Evolutionary conservation across 768 basidiomycete genomes (phyloP).

Genomic region (Cantharellus cinnabarinus): DNA sequence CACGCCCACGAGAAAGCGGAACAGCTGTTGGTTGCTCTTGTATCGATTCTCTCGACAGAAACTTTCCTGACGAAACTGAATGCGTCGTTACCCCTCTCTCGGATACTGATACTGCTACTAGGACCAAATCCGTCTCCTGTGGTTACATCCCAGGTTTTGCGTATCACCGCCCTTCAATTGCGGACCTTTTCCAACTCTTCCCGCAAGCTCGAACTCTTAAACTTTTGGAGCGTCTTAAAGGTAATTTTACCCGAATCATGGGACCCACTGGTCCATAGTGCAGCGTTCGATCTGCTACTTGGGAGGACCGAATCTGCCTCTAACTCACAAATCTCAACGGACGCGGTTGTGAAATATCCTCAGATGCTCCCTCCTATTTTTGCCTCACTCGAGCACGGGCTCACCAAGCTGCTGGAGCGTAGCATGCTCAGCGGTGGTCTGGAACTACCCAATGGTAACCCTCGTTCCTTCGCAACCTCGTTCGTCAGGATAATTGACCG

Average conservation of each 20-base stretch:
- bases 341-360: conserved; percentile 27
- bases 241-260: conserved; percentile 44
- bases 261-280: conserved; percentile 43
- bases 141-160: conserved; percentile 38
- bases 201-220: conserved; percentile 66
- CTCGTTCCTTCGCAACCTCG: background rate
- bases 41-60: conserved; percentile 36
- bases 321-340: background rate
- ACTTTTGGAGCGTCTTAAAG: conserved; percentile 64
- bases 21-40: conserved; percentile 42
- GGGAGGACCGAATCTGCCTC: conserved; percentile 20
- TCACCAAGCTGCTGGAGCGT: conserved; percentile 12
- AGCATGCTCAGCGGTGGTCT: background rate
- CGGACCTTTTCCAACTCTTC: conserved; percentile 27
- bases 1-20: conserved; percentile 40
- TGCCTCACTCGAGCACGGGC: conserved; percentile 39
- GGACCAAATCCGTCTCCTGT: conserved; percentile 47
- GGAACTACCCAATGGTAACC: background rate
- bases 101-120: conserved; percentile 60
- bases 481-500: background rate
- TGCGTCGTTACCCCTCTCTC: conserved; percentile 50
- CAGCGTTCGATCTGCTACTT: conserved; percentile 48
- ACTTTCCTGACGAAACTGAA: conserved; percentile 48
- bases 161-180: conserved; percentile 24
- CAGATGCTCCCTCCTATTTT: conserved; percentile 56